Percentiles rank a stretch among this genome's conserved stretches.
These are phyloP conservation scores for Priceomyces melissophilus DNA, from an alignment of 805 yeast species.

Conservation along the genomic window DNA sequence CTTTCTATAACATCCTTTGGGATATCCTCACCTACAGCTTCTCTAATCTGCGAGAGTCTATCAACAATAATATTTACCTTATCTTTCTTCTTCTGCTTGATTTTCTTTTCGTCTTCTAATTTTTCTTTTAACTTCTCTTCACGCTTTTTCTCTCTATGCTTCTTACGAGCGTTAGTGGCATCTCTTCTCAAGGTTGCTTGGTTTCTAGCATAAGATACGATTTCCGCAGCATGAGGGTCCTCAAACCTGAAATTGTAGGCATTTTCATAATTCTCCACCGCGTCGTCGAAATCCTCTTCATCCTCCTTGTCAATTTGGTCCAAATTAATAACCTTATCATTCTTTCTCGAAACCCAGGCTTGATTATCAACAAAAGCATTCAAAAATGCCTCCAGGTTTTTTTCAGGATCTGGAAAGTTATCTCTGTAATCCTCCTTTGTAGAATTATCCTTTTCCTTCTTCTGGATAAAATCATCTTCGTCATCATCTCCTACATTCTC, in stretches of 20 bases:
- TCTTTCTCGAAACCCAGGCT: constrained; percentile 85
- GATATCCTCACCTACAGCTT: constrained; percentile 65
- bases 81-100: constrained; percentile 68
- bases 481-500: constrained; percentile 39
- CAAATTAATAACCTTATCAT: constrained; percentile 53
- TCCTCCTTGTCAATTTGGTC: constrained; percentile 52
- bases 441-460: constrained; percentile 36
- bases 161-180: constrained; percentile 69
- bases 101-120: constrained; percentile 52
- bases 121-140: constrained; percentile 52
- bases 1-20: constrained; percentile 56
- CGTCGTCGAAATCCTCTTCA: constrained; percentile 87
- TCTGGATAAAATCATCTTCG: constrained; percentile 53
- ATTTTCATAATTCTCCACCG: constrained; percentile 85
- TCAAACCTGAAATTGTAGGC: constrained; percentile 95
- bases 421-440: constrained; percentile 21
- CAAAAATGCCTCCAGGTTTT: constrained; percentile 66
- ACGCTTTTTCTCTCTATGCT: constrained; percentile 70
- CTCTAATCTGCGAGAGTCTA: constrained; percentile 59
- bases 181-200: constrained; percentile 90
- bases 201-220: constrained; percentile 89
- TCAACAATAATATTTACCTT: constrained; percentile 78
- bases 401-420: constrained; percentile 55
- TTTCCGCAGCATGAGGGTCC: constrained; percentile 86
- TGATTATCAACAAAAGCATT: constrained; percentile 67